phyloP scores from a whole-genome alignment of 2,329 filamentous ascomycete species.

The Aspergillus jensenii region DNA sequence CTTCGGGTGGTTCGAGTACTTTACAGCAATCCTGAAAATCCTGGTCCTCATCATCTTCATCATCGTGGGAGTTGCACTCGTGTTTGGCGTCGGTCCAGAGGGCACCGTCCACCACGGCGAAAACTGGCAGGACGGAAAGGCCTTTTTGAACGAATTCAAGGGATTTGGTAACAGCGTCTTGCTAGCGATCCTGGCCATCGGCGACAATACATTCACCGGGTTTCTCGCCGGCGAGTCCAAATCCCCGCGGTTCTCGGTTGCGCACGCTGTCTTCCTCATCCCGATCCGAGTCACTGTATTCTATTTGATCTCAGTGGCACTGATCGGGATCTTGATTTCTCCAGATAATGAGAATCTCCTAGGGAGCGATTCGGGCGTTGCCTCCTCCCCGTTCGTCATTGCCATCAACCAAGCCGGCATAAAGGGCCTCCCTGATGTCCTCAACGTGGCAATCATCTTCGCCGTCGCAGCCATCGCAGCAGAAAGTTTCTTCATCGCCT shows the following conservation, averaged over 20 bases:
- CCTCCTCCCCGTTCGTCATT: constrained; percentile 5
- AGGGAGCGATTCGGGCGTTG: background rate
- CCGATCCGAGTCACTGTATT: constrained; percentile 1
- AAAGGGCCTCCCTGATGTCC: background rate
- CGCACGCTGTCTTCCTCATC: background rate
- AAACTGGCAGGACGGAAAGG: background rate
- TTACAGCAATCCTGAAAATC: constrained; percentile 3
- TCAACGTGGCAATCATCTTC: constrained; percentile 8
- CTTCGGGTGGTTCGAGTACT: constrained; percentile 6
- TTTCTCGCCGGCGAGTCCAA: background rate
- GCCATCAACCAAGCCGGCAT: constrained; percentile 2
- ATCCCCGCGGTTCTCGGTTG: constrained; percentile 1
- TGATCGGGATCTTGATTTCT: constrained; percentile 3
- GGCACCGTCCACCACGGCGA: background rate
- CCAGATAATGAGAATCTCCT: background rate
- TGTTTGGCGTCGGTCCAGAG: background rate
- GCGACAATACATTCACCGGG: constrained; percentile 3
- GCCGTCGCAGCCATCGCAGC: constrained; percentile 1
- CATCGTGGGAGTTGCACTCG: background rate
- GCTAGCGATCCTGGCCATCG: constrained; percentile 1
- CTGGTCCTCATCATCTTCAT: constrained; percentile 5
- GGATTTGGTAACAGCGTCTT: background rate
- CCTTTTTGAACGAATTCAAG: constrained; percentile 2
- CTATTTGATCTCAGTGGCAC: background rate
- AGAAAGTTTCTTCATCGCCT: constrained; percentile 7